Percentiles rank a stretch among this genome's conserved stretches.
Evolutionary conservation across 2,329 filamentous ascomycete species (phyloP).

Genomic region (Karstenula rhodostoma): DNA sequence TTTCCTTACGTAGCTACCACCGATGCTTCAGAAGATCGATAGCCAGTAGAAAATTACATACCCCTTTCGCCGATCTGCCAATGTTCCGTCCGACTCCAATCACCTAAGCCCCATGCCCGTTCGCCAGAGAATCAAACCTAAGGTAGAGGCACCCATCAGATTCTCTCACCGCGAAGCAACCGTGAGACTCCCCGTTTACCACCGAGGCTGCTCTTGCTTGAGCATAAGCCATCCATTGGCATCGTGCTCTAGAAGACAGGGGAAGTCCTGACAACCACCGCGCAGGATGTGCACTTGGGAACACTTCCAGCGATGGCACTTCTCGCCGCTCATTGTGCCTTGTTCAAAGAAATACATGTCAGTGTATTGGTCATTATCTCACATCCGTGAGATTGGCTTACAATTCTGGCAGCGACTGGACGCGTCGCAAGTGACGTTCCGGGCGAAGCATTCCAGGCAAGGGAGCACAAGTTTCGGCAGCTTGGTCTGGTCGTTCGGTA

Average conservation of each 20-base stretch:
- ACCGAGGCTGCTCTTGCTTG: slow-evolving; percentile 8
- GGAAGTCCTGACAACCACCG: slow-evolving; percentile 29
- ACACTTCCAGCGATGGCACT: slow-evolving; percentile 42
- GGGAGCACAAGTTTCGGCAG: slow-evolving; percentile 31
- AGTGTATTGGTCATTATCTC: not conserved
- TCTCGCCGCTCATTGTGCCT: slow-evolving; percentile 20
- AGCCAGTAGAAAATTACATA: no score
- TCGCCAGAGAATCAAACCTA: not conserved
- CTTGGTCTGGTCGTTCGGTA: slow-evolving; percentile 24
- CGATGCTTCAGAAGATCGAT: not conserved
- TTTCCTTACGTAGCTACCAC: not conserved
- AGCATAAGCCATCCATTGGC: slow-evolving; percentile 19
- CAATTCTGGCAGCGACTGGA: slow-evolving; percentile 34
- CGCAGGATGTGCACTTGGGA: slow-evolving; percentile 33
- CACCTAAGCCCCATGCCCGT: not conserved
- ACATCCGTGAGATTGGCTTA: not conserved
- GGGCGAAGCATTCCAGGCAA: slow-evolving; percentile 41
- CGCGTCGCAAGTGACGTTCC: slow-evolving; percentile 36
- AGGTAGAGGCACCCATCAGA: not conserved
- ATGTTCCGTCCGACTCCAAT: not conserved
- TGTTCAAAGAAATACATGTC: not conserved
- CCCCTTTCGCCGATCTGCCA: not conserved
- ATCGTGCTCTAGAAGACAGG: slow-evolving; percentile 34
- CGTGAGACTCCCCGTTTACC: slow-evolving; percentile 2
- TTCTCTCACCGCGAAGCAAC: not conserved